A percentile compares a stretch with the other conserved stretches of the same genome.
Conservation (phyloP, 805 yeast species). For the Phaffomyces opuntiae region DNA sequence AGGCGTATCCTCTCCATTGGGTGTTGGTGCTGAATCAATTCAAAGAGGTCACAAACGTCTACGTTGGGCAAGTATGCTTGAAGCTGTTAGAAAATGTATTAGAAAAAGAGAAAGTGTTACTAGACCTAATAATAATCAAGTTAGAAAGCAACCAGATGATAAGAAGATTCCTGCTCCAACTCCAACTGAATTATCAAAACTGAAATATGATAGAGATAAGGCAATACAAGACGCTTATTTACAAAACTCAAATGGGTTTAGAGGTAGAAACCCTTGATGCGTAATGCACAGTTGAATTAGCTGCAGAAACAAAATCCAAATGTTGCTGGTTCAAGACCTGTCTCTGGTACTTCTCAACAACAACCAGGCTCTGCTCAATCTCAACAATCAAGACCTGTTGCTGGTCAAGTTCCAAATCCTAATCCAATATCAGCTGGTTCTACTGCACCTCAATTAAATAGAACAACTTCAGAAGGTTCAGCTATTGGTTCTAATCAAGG, state of each 20-base stretch:
- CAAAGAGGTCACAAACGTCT: slow-evolving; percentile 88
- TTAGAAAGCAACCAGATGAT: slow-evolving; percentile 33
- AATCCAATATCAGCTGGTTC: background rate
- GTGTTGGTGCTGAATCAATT: slow-evolving; percentile 87
- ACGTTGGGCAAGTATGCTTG: slow-evolving; percentile 97
- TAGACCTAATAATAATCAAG: slow-evolving; percentile 44
- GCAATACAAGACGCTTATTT: slow-evolving; percentile 71
- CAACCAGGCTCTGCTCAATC: slow-evolving; percentile 16
- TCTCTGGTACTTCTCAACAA: slow-evolving; percentile 2
- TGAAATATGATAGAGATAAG: slow-evolving; percentile 82
- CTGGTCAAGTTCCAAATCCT: background rate
- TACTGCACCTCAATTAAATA: background rate
- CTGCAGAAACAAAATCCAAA: slow-evolving; percentile 1
- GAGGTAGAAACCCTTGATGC: slow-evolving; percentile 6
- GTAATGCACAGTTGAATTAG: background rate
- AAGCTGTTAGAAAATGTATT: slow-evolving; percentile 86
- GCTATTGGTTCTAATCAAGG: background rate
- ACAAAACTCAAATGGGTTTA: slow-evolving; percentile 27
- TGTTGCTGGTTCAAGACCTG: slow-evolving; percentile 4
- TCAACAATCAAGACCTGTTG: slow-evolving; percentile 11
- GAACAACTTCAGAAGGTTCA: background rate
- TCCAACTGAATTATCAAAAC: slow-evolving; percentile 75
- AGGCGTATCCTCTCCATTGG: slow-evolving; percentile 82
- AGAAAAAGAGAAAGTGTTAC: slow-evolving; percentile 79
- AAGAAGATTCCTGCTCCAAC: slow-evolving; percentile 53